A percentile compares a stretch with the other conserved stretches of the same genome.
Conservation (phyloP, 2,329 filamentous ascomycete genomes). For the Rhytidhysteron rufulum region DNA sequence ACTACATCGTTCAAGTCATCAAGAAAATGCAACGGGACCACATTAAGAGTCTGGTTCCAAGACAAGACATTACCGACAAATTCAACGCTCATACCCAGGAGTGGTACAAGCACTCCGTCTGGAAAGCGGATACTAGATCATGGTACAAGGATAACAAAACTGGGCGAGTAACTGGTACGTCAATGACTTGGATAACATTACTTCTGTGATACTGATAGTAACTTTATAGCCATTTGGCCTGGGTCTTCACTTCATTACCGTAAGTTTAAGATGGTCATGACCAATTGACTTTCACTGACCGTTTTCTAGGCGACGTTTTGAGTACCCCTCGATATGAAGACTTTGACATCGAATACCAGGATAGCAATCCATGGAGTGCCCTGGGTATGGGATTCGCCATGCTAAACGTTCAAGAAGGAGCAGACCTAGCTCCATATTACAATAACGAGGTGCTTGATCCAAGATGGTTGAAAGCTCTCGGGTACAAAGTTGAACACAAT, state of each 20-base stretch:
- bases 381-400: neutral
- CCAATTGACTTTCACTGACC: no score
- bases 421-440: neutral
- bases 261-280: no score
- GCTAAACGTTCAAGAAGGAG: neutral
- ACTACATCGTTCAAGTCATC: neutral
- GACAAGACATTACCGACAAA: neutral
- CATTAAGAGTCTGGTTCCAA: neutral
- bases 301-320: no score
- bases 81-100: slow-evolving; percentile 1
- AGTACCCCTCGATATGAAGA: neutral
- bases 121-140: neutral
- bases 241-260: neutral
- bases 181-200: no score
- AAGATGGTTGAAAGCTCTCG: no score
- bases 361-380: neutral
- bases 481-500: no score
- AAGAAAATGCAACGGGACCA: neutral
- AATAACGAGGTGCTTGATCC: neutral
- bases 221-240: slow-evolving; percentile 1
- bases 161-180: slow-evolving; percentile 1
- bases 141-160: neutral
- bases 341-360: neutral
- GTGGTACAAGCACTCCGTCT: neutral
- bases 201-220: no score